Base-by-base conservation (phyloP, 208 protist genomes). In the Tetramitus jugosus region DNA sequence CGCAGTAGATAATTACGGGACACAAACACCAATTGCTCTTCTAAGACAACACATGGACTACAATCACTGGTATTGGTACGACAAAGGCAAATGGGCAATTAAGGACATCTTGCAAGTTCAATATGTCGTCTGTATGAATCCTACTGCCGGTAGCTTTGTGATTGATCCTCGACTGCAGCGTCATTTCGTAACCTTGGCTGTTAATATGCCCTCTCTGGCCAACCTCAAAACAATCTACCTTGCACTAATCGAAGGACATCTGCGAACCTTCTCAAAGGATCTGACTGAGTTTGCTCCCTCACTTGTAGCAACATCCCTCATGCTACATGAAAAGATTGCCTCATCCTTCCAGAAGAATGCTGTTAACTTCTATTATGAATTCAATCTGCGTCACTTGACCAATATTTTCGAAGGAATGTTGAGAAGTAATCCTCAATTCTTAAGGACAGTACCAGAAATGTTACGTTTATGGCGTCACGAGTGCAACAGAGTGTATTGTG, bases 31-130 rank as follows among this genome's bases (percentile, higher is more conserved):
- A 52, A 85, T 91, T 74, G 88, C 87, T 35, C 81, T 96, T 4
- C 60, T 95, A n/a, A 77, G 92, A 14, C 91, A 94, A 83, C 87
- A 93, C 45, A 39, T 92, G 14, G 92, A 96, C 81, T 95, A 94
- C 76, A 69, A 79, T 33, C 75, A 84, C 62, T n/a, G n/a, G n/a
- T n/a, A n/a, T n/a, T 95, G 90, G 85, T 94, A 92, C 77, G 91
- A 93, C 76, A 78, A 87, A 46, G 42, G 26, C 1, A 77, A 74
- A 79, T 81, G 76, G 77, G 56, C 84, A 17, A 89, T 92, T 7
- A 90, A 90, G 72, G 77, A 91, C 61, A 83, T 95, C 31, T 49
- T 82, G 13, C 86, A 91, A 61, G 64, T 81, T 17, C 86, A 91
- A 80, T 91, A 88, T 76, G 43, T 94, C 35, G 81, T 85, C 33